A percentile compares a stretch with the other conserved stretches of the same genome.
Conservation (phyloP, 2,329 filamentous ascomycete species). For the Aspergillus sergii region DNA sequence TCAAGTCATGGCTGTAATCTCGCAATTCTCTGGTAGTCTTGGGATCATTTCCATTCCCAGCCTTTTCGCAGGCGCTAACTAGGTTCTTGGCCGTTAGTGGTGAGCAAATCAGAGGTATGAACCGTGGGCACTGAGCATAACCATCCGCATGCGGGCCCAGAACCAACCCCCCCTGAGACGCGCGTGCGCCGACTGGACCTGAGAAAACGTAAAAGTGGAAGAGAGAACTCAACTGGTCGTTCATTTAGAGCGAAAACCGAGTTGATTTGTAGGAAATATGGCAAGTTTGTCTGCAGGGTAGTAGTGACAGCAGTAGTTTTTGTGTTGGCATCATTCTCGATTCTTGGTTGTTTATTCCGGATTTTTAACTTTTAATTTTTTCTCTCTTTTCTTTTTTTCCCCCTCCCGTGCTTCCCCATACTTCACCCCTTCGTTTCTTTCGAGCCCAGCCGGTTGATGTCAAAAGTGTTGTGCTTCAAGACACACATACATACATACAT, state of each 20-base stretch:
- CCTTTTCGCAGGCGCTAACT: conserved; percentile 4
- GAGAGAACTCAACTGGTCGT: conserved; percentile 1
- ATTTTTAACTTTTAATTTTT: background rate
- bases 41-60: conserved; percentile 6
- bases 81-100: conserved; percentile 8
- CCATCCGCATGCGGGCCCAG: conserved; percentile 23
- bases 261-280: background rate
- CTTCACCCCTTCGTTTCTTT: background rate
- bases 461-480: background rate
- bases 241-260: background rate
- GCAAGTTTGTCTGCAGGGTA: background rate
- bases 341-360: background rate
- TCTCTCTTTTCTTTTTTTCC: background rate
- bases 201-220: conserved; percentile 2
- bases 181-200: conserved; percentile 19
- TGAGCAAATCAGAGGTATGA: conserved; percentile 19
- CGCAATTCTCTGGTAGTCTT: conserved; percentile 6
- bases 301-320: background rate
- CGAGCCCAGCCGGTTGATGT: background rate
- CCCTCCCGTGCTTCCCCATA: background rate
- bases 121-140: conserved; percentile 11
- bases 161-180: conserved; percentile 26
- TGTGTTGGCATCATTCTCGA: background rate
- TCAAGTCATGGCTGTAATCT: conserved; percentile 10
- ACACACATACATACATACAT: background rate